A percentile compares a stretch with the other conserved stretches of the same genome.
Conservation (phyloP, 139 green algal genomes). For the Chlorella sp. region DNA sequence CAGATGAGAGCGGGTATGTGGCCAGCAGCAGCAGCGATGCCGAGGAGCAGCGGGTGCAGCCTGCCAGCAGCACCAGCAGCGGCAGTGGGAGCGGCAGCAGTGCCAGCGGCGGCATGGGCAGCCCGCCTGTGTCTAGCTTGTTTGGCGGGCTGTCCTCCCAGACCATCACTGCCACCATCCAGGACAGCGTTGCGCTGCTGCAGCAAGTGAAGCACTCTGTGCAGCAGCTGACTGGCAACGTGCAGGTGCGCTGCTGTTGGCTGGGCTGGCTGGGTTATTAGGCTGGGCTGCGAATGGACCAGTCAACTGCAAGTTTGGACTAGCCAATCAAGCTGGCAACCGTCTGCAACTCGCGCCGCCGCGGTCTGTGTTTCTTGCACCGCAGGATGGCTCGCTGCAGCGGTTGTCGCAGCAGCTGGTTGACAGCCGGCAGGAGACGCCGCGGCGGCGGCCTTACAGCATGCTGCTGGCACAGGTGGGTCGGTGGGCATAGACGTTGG, state of each 20-base stretch:
- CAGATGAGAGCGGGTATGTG: neutral
- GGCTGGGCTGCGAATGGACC: too few species aligned
- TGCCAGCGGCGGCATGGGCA: neutral
- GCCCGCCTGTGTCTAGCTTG: neutral
- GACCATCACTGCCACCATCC: slow-evolving; percentile 32
- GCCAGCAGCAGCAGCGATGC: neutral
- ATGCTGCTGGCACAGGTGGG: slow-evolving; percentile 44
- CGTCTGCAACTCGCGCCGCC: too few species aligned
- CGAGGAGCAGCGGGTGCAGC: neutral
- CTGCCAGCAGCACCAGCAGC: neutral
- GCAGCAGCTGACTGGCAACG: slow-evolving; percentile 41
- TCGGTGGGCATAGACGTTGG: neutral
- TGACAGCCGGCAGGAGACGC: slow-evolving; percentile 3
- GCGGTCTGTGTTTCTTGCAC: too few species aligned
- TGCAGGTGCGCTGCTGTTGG: neutral
- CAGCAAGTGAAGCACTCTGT: slow-evolving; percentile 19
- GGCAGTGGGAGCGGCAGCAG: neutral
- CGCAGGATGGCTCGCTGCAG: slow-evolving; percentile 48
- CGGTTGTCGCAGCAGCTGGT: slow-evolving; percentile 34
- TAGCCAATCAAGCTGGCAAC: too few species aligned
- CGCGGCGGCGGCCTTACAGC: slow-evolving; percentile 49
- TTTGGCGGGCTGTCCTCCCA: slow-evolving; percentile 30
- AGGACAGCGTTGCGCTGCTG: slow-evolving; percentile 35
- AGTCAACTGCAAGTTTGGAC: too few species aligned
- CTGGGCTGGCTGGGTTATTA: too few species aligned